These are phyloP conservation scores for Silene noctiflora DNA, from an alignment of 179 eudicot species.

Conservation along the genomic window DNA sequence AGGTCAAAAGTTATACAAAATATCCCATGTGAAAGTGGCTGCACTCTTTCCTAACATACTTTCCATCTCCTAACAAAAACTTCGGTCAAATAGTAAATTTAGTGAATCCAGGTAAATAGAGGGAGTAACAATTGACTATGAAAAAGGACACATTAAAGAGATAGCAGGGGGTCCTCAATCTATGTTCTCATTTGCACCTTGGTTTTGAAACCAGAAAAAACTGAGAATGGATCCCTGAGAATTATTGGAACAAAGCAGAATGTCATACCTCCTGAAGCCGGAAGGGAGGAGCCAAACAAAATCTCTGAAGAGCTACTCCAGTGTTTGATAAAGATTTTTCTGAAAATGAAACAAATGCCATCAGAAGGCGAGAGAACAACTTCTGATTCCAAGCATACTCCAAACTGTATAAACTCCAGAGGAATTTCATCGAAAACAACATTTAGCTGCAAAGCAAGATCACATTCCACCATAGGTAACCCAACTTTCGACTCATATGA, in stretches of 20 bases:
- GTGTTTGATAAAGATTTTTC: constrained; percentile 59
- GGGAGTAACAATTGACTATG: neutral
- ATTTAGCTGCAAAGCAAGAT: constrained; percentile 54
- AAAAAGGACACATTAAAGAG: neutral
- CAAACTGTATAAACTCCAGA: constrained; percentile 58
- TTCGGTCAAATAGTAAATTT: neutral
- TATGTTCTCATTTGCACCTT: constrained; percentile 1
- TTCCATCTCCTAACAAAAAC: neutral
- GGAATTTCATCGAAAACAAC: constrained; percentile 51
- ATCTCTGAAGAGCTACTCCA: constrained; percentile 72
- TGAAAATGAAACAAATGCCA: constrained; percentile 48
- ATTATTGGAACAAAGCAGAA: constrained; percentile 20
- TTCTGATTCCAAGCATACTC: constrained; percentile 40
- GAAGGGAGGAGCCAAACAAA: constrained; percentile 52
- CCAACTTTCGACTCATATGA: constrained; percentile 41
- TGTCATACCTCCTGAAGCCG: constrained; percentile 27
- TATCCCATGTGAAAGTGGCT: neutral
- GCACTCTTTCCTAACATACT: neutral
- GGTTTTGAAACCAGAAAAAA: constrained; percentile 26
- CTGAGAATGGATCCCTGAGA: constrained; percentile 20
- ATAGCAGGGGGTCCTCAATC: neutral
- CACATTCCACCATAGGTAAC: constrained; percentile 35
- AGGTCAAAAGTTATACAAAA: neutral
- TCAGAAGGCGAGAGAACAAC: constrained; percentile 34
- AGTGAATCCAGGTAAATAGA: neutral